Conservation (phyloP, 441 rosid genomes). For the Gossypium trilobum region DNA sequence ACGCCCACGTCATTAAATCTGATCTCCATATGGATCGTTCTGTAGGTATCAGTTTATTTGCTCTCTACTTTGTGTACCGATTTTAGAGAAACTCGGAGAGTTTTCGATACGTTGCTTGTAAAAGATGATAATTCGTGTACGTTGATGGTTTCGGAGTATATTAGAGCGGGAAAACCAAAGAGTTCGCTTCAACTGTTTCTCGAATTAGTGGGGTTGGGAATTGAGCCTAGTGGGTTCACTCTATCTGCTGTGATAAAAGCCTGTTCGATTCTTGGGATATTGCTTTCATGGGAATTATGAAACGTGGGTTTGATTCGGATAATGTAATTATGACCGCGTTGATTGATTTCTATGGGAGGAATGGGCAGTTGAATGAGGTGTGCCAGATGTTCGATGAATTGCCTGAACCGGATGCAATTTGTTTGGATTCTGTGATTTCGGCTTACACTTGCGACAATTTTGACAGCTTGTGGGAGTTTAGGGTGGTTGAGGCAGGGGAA, state of each 20-base stretch:
- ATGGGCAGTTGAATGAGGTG: constrained; percentile 33
- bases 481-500: constrained; percentile 60
- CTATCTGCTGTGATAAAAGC: constrained; percentile 63
- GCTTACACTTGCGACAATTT: constrained; percentile 60
- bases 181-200: constrained; percentile 43
- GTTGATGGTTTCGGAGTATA: constrained; percentile 67
- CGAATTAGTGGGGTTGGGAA: constrained; percentile 50
- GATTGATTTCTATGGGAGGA: constrained; percentile 65
- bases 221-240: constrained; percentile 63
- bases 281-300: constrained; percentile 59
- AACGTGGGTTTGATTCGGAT: constrained; percentile 48
- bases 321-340: constrained; percentile 48
- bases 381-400: constrained; percentile 56
- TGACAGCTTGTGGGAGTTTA: constrained; percentile 74
- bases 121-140: constrained; percentile 75
- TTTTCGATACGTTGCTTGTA: constrained; percentile 43
- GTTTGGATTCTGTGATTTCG: constrained; percentile 68
- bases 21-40: constrained; percentile 59
- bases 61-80: constrained; percentile 54
- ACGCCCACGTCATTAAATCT: constrained; percentile 55
- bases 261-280: constrained; percentile 44
- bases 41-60: constrained; percentile 71
- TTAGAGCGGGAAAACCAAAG: constrained; percentile 34
- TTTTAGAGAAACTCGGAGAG: constrained; percentile 45
- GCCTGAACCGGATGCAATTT: constrained; percentile 58